Conservation (phyloP, 192 early-diverging fungal genomes). For the Helicostylum pulchrum region DNA sequence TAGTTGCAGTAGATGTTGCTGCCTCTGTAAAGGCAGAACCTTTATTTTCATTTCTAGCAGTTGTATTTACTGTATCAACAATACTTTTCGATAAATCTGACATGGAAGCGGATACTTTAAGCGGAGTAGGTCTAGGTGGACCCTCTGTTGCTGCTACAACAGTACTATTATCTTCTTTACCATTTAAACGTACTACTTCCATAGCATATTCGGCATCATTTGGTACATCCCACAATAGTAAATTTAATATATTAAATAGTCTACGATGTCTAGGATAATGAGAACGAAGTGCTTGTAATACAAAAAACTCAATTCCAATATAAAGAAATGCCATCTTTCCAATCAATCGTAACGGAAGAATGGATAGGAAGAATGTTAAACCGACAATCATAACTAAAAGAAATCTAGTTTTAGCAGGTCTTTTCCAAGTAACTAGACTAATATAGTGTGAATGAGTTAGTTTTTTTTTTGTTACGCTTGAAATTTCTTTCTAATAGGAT, state of each 20-base stretch:
- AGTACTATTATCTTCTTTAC: conserved; percentile 12
- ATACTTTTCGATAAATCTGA: neutral
- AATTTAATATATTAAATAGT: conserved; percentile 44
- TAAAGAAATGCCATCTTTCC: conserved; percentile 18
- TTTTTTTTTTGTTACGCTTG: neutral
- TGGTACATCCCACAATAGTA: conserved; percentile 49
- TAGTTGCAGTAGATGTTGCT: conserved; percentile 3
- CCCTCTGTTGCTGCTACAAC: too few relatives aligned
- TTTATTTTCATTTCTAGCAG: neutral
- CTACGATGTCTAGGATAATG: conserved; percentile 48
- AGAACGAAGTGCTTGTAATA: conserved; percentile 40
- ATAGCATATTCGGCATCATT: conserved; percentile 50
- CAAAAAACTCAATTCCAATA: conserved; percentile 46
- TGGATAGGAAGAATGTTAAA: neutral
- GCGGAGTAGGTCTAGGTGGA: neutral
- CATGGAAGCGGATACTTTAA: neutral
- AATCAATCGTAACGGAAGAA: conserved; percentile 9
- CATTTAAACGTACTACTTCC: conserved; percentile 36
- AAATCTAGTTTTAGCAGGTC: conserved; percentile 22
- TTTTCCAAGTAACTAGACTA: conserved; percentile 33
- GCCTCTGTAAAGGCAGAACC: neutral
- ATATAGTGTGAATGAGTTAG: neutral
- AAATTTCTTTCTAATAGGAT: neutral
- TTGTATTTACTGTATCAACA: too few relatives aligned
- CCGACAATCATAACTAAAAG: conserved; percentile 14